Base-by-base conservation (phyloP, 768 basidiomycete species). In the Boletus reticulatus region DNA sequence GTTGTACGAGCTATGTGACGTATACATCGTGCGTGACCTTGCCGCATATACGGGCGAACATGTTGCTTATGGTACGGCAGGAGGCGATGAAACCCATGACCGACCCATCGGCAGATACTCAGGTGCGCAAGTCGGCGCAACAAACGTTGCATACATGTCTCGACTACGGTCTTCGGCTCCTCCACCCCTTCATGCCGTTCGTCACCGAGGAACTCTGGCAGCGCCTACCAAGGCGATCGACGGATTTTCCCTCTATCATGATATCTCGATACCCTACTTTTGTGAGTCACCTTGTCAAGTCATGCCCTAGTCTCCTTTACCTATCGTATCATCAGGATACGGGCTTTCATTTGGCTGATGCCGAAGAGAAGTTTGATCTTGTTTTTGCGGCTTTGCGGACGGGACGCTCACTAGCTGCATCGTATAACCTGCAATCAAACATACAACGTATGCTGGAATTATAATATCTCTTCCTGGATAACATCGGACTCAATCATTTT, bases 171-270 rank as follows among this genome's bases (percentile, higher is more conserved):
- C 78, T 99, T 50, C 85, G 88, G 19, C 78, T 99, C 3, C 78
- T 98, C 1, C 97, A 98, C 71, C 97, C 97, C 0, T 94, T 98
- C 77, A 99, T 98, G 97, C 97, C 97, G 1, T 99, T 90, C 72
- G 92, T 99, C 32, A 98, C 97, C 5, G 97, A 99, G 74, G 97
- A 98, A 71, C 76, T 99, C 12, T 99, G 97, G 97, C 97, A 99
- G 71, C 84, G 97, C 29, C 78, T 99, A 3, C 94, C 95, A 0
- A 80, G 95, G 17, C 78, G 94, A 56, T 84, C 88, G 2, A 87
- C 87, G 39, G 94, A 98, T 68, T 61, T 79, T 10, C 84, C 86
- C 8, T 93, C 93, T 0, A 94, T 99, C 70, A 95, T 95, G 92
- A 73, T 98, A 19, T 80, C 94, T 0, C 74, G 81, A 31, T 98